phyloP scores from a whole-genome alignment of 2,329 filamentous ascomycete species.

The Aspergillus sp. region DNA sequence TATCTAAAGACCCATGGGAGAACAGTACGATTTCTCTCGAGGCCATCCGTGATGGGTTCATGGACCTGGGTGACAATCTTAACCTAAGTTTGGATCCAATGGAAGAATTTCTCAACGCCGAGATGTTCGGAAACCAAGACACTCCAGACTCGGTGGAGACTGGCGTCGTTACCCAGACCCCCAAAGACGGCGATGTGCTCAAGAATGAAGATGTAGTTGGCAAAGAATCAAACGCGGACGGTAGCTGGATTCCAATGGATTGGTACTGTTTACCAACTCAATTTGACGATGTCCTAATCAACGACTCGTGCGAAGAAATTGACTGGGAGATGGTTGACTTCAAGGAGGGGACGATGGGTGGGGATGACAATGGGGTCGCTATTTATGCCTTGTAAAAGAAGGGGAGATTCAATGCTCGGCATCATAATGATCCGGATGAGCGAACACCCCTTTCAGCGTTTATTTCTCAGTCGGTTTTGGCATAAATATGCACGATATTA shows the following conservation, averaged over 20 bases:
- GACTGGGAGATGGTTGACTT: slow-evolving; percentile 43
- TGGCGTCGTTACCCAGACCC: slow-evolving; percentile 36
- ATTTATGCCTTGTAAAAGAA: slow-evolving; percentile 28
- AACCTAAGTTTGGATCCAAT: slow-evolving; percentile 35
- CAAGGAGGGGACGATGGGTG: slow-evolving; percentile 26
- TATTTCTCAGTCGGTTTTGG: slow-evolving; percentile 10
- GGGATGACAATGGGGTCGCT: slow-evolving; percentile 26
- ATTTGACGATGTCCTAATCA: slow-evolving; percentile 26
- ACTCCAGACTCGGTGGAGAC: slow-evolving; percentile 41
- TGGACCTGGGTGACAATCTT: slow-evolving; percentile 29
- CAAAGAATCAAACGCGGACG: slow-evolving; percentile 27
- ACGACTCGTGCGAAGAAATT: slow-evolving; percentile 32
- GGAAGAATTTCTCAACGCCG: slow-evolving; percentile 39
- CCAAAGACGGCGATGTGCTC: slow-evolving; percentile 36
- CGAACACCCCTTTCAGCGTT: slow-evolving; percentile 7
- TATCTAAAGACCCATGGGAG: slow-evolving; percentile 37
- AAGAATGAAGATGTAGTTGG: slow-evolving; percentile 33
- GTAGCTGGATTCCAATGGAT: slow-evolving; percentile 33
- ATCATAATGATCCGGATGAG: slow-evolving; percentile 12
- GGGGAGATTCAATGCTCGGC: slow-evolving; percentile 3
- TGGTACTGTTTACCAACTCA: slow-evolving; percentile 34
- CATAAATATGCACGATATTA: slow-evolving; percentile 19
- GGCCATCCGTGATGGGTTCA: slow-evolving; percentile 39
- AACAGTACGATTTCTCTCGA: slow-evolving; percentile 39
- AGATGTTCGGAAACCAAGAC: slow-evolving; percentile 37